Base-by-base conservation (phyloP, 164 flowering plant species). In the Vitis cinerea region DNA sequence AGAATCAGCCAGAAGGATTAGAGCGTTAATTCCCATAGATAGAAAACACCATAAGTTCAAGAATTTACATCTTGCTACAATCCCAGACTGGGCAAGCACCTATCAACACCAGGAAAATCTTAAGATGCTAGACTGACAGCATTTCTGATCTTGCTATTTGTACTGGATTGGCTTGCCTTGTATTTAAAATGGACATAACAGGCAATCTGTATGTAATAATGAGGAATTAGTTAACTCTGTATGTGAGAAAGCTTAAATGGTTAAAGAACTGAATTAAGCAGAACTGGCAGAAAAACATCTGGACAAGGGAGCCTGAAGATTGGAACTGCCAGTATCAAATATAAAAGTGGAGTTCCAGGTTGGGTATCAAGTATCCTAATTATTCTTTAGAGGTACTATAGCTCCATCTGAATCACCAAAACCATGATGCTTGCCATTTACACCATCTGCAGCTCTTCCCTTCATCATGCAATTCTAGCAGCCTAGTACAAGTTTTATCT, bases 241-340 rank as follows among this genome's bases (percentile, higher is more conserved):
- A 27, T 37, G 4, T 37, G 44, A 37, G 44, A 37, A 37, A 37
- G 44, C 4, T 4, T 6, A 37, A 37, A 37, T 23, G 7, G 7
- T 37, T 14, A 14, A 7, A 29, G 3, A 9, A 44, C 27, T 54
- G 17, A 37, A 19, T 49, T 4, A 52, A 17, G 6, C 49, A 59
- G 30, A 62, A 69, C 88, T 76, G 51, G 86, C 88, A 50, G 92
- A 90, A 15, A 86, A 78, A 53, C 97, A 91, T 79, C 87, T 86
- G 7, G 88, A 59, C 7, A 94, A 91, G 27, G 97, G 97, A 44
- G 89, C 94, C 94, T 94, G 89, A 15, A 91, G 79, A 74, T 91
- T 89, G 47, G 97, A 88, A 68, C 94, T 86, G 10, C 97, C 94
- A 7, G 97, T 89, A 77, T 91, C 97, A 65, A 91, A 91, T 29